phyloP scores from a whole-genome alignment of 768 basidiomycete genomes.

The Tephrocybe sp. region DNA sequence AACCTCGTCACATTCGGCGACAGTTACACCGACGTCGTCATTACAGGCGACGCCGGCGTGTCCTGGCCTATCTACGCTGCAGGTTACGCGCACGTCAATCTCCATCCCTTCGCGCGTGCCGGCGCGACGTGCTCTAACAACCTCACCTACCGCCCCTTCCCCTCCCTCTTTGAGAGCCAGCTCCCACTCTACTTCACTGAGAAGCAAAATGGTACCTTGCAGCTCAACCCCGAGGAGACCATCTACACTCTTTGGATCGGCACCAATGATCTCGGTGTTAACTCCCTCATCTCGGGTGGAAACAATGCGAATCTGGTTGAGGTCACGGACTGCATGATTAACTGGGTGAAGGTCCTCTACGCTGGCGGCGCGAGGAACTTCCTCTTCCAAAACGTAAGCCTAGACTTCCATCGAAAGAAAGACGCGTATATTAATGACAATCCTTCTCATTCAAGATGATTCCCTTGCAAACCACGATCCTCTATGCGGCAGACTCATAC shows the following conservation, averaged over 20 bases:
- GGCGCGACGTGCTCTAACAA: constrained; percentile 69
- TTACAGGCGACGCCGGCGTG: constrained; percentile 38
- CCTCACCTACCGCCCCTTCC: constrained; percentile 55
- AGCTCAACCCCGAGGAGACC: constrained; percentile 41
- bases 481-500: constrained; percentile 48
- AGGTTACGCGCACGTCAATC: constrained; percentile 46
- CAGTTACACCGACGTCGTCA: constrained; percentile 56
- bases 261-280: constrained; percentile 59
- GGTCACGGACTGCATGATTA: constrained; percentile 53
- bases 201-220: constrained; percentile 36
- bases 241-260: constrained; percentile 70
- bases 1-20: constrained; percentile 69
- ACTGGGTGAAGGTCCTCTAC: constrained; percentile 58
- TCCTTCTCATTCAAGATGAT: constrained; percentile 40
- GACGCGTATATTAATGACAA: not conserved
- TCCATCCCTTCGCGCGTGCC: constrained; percentile 57
- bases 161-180: constrained; percentile 55
- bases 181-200: constrained; percentile 51
- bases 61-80: constrained; percentile 64
- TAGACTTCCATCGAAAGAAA: not conserved
- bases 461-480: constrained; percentile 45
- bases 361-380: constrained; percentile 62
- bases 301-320: constrained; percentile 54
- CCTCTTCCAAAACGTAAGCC: constrained; percentile 64
- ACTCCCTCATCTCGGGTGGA: constrained; percentile 50